Conservation (phyloP, 1,139 yeast species). For the Taphrina wiesneri region DNA sequence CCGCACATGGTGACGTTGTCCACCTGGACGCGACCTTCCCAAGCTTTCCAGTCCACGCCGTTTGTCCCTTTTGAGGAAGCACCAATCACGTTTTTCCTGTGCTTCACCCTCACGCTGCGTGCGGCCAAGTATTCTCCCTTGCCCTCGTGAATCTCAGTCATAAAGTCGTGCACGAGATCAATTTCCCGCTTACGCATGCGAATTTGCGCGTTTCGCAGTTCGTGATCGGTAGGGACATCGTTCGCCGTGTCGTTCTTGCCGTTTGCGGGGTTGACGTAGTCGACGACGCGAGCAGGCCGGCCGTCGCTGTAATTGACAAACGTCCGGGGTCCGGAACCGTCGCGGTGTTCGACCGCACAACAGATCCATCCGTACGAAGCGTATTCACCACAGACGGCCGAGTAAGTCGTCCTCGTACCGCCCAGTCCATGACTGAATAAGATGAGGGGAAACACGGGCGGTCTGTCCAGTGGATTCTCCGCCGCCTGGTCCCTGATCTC, state of each 20-base stretch:
- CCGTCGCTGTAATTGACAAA: constrained; percentile 27
- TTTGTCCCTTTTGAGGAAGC: constrained; percentile 23
- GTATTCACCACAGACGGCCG: constrained; percentile 40
- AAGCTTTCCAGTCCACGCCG: constrained; percentile 27
- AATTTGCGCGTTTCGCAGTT: constrained; percentile 24
- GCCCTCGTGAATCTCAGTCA: constrained; percentile 14
- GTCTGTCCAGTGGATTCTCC: background rate
- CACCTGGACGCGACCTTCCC: constrained; percentile 12
- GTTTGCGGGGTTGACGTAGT: constrained; percentile 15
- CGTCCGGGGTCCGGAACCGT: constrained; percentile 36
- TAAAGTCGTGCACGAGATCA: constrained; percentile 14
- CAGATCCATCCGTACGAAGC: constrained; percentile 41
- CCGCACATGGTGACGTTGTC: constrained; percentile 21
- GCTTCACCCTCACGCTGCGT: constrained; percentile 5
- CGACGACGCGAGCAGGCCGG: constrained; percentile 14
- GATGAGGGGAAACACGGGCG: constrained; percentile 39
- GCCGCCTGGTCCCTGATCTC: constrained; percentile 20
- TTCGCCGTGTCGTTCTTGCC: constrained; percentile 28
- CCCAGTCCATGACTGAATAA: constrained; percentile 41
- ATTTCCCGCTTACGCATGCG: constrained; percentile 25
- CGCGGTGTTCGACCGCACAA: constrained; percentile 40
- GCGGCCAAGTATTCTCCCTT: constrained; percentile 17
- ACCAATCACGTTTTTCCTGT: constrained; percentile 6
- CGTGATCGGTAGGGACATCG: constrained; percentile 31
- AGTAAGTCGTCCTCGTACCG: constrained; percentile 41